These are phyloP conservation scores for Fusarium longipes DNA, from an alignment of 2,329 filamentous ascomycete species.

Conservation along the genomic window DNA sequence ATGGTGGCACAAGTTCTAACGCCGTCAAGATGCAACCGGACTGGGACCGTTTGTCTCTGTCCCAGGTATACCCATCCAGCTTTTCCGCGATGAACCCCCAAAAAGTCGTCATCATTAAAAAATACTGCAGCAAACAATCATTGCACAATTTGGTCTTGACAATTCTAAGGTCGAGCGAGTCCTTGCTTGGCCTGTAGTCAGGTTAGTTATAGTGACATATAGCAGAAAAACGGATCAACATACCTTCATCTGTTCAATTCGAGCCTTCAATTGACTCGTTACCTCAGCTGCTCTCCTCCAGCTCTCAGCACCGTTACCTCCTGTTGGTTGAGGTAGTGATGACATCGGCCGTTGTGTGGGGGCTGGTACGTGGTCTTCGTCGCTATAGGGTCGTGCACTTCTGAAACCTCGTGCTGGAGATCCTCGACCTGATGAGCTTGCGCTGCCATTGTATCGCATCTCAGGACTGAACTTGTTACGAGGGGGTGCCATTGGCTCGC, in stretches of 20 bases:
- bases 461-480: slow-evolving; percentile 68
- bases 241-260: slow-evolving; percentile 98
- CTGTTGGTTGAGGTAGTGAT: slow-evolving; percentile 51
- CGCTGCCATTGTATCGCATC: slow-evolving; percentile 62
- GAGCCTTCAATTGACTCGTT: slow-evolving; percentile 94
- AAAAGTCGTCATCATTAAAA: slow-evolving; percentile 44
- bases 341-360: slow-evolving; percentile 51
- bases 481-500: slow-evolving; percentile 58
- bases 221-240: slow-evolving; percentile 22
- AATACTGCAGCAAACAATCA: slow-evolving; percentile 25
- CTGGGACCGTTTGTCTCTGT: slow-evolving; percentile 33
- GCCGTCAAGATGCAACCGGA: slow-evolving; percentile 47
- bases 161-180: slow-evolving; percentile 55
- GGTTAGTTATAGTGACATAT: slow-evolving; percentile 9
- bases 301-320: slow-evolving; percentile 71
- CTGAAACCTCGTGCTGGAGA: slow-evolving; percentile 69
- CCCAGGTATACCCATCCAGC: slow-evolving; percentile 40
- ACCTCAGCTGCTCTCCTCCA: slow-evolving; percentile 98
- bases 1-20: slow-evolving; percentile 47
- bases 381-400: slow-evolving; percentile 49
- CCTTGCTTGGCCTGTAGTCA: slow-evolving; percentile 61
- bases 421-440: slow-evolving; percentile 65
- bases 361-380: slow-evolving; percentile 50
- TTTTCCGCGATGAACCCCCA: slow-evolving; percentile 37
- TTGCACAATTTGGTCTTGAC: slow-evolving; percentile 17